Conservation (phyloP, 495 filamentous ascomycete genomes). For the Haplographium delicatum region DNA sequence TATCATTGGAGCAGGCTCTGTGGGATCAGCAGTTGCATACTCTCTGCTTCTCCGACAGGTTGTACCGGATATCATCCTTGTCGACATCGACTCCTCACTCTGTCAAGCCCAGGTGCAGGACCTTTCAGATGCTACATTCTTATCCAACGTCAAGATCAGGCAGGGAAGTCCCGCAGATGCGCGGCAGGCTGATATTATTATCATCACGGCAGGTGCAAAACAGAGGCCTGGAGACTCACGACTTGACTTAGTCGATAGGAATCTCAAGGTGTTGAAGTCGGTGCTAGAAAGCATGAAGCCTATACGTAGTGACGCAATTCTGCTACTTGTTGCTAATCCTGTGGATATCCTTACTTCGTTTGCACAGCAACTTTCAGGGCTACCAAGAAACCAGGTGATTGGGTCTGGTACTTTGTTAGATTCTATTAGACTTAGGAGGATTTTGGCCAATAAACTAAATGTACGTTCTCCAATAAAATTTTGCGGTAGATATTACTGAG, state of each 20-base stretch:
- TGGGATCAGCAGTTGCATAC: conserved; percentile 39
- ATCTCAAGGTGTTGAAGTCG: conserved; percentile 33
- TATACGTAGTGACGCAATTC: conserved; percentile 31
- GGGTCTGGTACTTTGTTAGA: conserved; percentile 39
- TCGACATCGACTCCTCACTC: conserved; percentile 34
- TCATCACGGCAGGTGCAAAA: conserved; percentile 42
- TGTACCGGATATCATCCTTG: conserved; percentile 36
- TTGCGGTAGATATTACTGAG: too few species aligned
- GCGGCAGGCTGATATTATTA: conserved; percentile 38
- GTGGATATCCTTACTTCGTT: conserved; percentile 43
- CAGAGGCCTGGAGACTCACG: conserved; percentile 36
- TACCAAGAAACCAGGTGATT: conserved; percentile 34
- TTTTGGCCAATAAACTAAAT: conserved; percentile 33
- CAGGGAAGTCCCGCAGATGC: conserved; percentile 36
- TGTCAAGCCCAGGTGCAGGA: conserved; percentile 41
- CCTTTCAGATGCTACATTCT: conserved; percentile 38
- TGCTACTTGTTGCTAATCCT: conserved; percentile 42
- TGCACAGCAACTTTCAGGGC: conserved; percentile 31
- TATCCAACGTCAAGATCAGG: conserved; percentile 29
- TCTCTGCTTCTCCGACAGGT: conserved; percentile 36
- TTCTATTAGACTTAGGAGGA: conserved; percentile 32
- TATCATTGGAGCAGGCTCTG: conserved; percentile 38
- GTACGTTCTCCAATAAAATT: too few species aligned
- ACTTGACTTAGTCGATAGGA: conserved; percentile 35
- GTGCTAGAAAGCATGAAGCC: conserved; percentile 35